Base-by-base conservation (phyloP, 1,284 basidiomycete species). In the Singerocomus inundabilis region DNA sequence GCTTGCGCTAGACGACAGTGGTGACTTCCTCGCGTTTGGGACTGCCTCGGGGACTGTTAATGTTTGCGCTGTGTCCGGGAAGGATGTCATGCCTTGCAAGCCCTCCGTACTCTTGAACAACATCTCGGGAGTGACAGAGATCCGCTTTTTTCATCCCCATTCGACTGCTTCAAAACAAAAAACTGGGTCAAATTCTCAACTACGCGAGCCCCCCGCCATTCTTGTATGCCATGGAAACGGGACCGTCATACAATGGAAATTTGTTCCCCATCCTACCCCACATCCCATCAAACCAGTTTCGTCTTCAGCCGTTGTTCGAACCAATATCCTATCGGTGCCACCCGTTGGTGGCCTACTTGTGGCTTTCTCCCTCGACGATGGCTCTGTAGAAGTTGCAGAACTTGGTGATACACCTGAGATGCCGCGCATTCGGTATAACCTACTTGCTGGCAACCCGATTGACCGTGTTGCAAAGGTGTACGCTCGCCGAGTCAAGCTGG, bases 151-250 rank as follows among this genome's bases (percentile, higher is more conserved):
- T 57, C n/a, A 70, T 4, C 43, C 61, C 32, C 41, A 64, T 6
- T 57, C 63, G 1, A 53, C 46, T 2, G 51, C 44, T 12, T 49
- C 50, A 5, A 56, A 52, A 43, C 57, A 59, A 26, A 59, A 62
- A 16, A 59, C 58, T 12, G 65, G 68, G 21, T 59, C 70, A 24
- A 58, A 51, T 32, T 69, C 69, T 15, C 70, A 66, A 41, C 61
- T 64, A 8, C 61, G 57, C 30, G 55, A 59, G 1, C 46, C 61
- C 8, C 62, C 71, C 24, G 57, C 59, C 46, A 61, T 87, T 29
- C 64, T 86, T 29, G 80, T 76, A 2, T 73, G 77, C 1, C 82
- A 84, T 58, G 80, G 81, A 49, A 82, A 78, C 54, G 82, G 84
- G 3, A 56, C 72, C 3, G 78, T 76, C 24, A 72, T 77, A 13